phyloP scores from a whole-genome alignment of 1,284 basidiomycete species.

The Cutaneotrichosporon dermatis region DNA sequence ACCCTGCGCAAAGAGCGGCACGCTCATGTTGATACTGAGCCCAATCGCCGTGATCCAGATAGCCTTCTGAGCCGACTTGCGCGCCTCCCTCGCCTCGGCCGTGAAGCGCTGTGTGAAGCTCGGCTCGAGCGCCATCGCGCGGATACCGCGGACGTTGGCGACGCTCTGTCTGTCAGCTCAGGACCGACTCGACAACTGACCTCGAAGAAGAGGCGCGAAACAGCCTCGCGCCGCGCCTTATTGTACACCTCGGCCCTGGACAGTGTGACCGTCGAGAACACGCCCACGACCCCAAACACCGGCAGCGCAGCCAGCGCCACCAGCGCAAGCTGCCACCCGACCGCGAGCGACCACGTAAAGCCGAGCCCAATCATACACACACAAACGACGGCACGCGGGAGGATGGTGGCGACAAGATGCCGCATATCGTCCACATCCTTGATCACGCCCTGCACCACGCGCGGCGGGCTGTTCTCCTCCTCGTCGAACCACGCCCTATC shows the following conservation, averaged over 20 bases:
- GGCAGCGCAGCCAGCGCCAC: conserved; percentile 84
- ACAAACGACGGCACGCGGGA: conserved; percentile 70
- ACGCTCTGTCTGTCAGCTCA: conserved; percentile 57
- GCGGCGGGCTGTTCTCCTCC: conserved; percentile 59
- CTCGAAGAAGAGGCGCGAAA: conserved; percentile 81
- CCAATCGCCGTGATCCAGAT: conserved; percentile 81
- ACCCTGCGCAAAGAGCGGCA: conserved; percentile 80
- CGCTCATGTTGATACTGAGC: conserved; percentile 68
- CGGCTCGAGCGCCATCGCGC: conserved; percentile 80
- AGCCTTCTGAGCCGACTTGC: conserved; percentile 65
- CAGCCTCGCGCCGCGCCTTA: conserved; percentile 76
- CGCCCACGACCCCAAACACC: conserved; percentile 70
- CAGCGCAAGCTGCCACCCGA: conserved; percentile 90
- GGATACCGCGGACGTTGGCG: conserved; percentile 77
- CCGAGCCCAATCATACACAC: conserved; percentile 75
- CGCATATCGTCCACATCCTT: conserved; percentile 91
- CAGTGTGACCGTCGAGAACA: conserved; percentile 53
- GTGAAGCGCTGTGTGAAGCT: conserved; percentile 70
- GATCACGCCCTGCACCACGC: conserved; percentile 73
- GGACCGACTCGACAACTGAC: conserved; percentile 50
- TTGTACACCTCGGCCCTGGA: conserved; percentile 66
- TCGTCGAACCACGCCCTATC: conserved; percentile 89
- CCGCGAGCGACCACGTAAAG: conserved; percentile 77
- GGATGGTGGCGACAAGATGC: conserved; percentile 67
- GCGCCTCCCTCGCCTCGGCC: conserved; percentile 58